Evolutionary conservation across 1,284 basidiomycete genomes (phyloP).

Genomic region (Leccinum pseudoinsigne): DNA sequence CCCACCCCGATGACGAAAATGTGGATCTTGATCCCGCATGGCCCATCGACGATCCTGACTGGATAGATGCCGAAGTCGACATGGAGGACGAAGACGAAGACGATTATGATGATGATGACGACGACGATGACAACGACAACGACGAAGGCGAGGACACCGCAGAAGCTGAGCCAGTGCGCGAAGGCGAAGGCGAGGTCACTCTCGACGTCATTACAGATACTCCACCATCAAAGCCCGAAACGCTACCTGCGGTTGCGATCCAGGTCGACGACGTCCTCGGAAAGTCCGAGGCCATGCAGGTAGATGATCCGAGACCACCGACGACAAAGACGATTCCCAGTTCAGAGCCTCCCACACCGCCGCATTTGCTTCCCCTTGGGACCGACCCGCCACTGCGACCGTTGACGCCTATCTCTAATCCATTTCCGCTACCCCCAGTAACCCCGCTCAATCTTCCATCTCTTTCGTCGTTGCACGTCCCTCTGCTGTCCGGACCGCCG

Average conservation of each 20-base stretch:
- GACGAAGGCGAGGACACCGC: conserved; percentile 30
- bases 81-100: conserved; percentile 36
- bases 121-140: too few relatives aligned
- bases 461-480: conserved; percentile 34
- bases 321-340: background rate
- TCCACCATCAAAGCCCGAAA: conserved; percentile 5
- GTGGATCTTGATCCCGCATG: conserved; percentile 24
- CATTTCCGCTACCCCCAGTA: conserved; percentile 9
- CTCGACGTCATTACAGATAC: conserved; percentile 15
- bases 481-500: conserved; percentile 32
- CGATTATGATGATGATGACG: conserved; percentile 32
- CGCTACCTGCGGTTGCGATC: conserved; percentile 4
- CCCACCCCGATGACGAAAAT: conserved; percentile 16
- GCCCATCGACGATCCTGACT: conserved; percentile 28
- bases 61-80: conserved; percentile 31
- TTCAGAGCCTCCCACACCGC: background rate
- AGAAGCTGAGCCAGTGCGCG: conserved; percentile 9
- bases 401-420: conserved; percentile 3
- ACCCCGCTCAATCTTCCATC: conserved; percentile 19
- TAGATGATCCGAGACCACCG: conserved; percentile 1
- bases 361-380: background rate
- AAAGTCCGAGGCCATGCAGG: conserved; percentile 2
- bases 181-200: conserved; percentile 19
- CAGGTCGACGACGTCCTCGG: conserved; percentile 4
- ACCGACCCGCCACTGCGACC: conserved; percentile 6